Evolutionary conservation across 139 green algal species (phyloP).

Genomic region (Chlorella sp.): DNA sequence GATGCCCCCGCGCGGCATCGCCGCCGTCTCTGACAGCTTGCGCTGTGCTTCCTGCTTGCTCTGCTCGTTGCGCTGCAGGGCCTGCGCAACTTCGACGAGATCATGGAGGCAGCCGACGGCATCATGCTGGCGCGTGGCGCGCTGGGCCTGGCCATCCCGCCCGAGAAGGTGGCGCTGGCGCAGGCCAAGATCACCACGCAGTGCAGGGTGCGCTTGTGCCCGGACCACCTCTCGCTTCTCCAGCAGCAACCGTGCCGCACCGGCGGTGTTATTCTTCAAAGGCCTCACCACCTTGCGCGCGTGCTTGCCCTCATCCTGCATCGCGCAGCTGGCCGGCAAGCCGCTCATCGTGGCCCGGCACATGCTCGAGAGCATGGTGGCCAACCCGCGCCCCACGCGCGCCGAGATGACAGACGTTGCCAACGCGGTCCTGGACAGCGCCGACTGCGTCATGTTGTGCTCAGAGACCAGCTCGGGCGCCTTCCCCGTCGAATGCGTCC

Average conservation of each 20-base stretch:
- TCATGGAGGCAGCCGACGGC: conserved; percentile 42
- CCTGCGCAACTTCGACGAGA: conserved; percentile 56
- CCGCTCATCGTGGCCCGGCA: conserved; percentile 43
- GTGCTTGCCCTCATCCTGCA: too few relatives aligned
- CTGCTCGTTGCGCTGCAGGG: too few relatives aligned
- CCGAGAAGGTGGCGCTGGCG: conserved; percentile 50
- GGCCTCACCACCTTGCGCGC: too few relatives aligned
- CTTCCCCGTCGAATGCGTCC: conserved; percentile 46
- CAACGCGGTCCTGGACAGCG: conserved; percentile 51
- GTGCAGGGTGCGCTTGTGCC: conserved; percentile 25
- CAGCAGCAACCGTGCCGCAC: too few relatives aligned
- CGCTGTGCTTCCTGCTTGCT: too few relatives aligned
- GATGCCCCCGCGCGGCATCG: too few relatives aligned
- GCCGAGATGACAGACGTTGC: conserved; percentile 62
- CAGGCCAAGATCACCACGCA: conserved; percentile 38
- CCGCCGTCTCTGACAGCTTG: too few relatives aligned
- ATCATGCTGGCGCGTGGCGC: conserved; percentile 49
- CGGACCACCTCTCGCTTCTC: not conserved
- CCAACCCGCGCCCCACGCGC: conserved; percentile 49
- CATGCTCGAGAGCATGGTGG: conserved; percentile 49
- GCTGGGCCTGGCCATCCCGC: conserved; percentile 48
- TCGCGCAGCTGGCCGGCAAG: conserved; percentile 37
- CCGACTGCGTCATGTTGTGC: conserved; percentile 47
- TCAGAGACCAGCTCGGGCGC: conserved; percentile 41
- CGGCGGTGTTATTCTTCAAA: too few relatives aligned